Percentiles rank a stretch among this genome's conserved stretches.
These are phyloP conservation scores for Euphorbia pulcherrima DNA, from an alignment of 345 rosid species.

Conservation along the genomic window DNA sequence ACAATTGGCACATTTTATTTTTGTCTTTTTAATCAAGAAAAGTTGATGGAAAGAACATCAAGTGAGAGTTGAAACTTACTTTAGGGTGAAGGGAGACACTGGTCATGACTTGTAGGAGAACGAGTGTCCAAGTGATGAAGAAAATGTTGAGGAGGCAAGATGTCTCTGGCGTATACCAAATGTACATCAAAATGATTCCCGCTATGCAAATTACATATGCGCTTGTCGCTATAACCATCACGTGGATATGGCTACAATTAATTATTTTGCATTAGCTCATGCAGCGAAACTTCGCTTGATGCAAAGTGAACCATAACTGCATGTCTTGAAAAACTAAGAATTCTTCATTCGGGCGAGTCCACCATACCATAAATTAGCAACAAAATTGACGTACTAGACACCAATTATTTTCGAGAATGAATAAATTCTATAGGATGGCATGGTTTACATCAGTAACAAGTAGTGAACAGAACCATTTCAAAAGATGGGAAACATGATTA, in stretches of 20 bases:
- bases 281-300: not conserved
- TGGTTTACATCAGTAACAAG: no score
- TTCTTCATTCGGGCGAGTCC: no score
- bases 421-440: no score
- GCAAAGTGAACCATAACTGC: not conserved
- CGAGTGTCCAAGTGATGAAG: conserved; percentile 88
- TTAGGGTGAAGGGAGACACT: conserved; percentile 83
- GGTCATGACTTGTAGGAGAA: conserved; percentile 90
- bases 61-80: conserved; percentile 32
- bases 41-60: conserved; percentile 1
- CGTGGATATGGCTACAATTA: conserved; percentile 63
- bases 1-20: not conserved
- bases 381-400: no score
- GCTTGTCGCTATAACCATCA: conserved; percentile 59
- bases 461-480: no score
- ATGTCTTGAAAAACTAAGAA: no score
- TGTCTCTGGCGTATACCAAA: conserved; percentile 83
- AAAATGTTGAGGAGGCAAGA: conserved; percentile 89
- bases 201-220: conserved; percentile 69
- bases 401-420: no score
- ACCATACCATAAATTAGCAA: no score
- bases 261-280: conserved; percentile 4
- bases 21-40: not conserved
- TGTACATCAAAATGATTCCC: conserved; percentile 87
- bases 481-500: no score